Conservation (phyloP, 2,329 filamentous ascomycete species). For the Colletotrichum lindemuthianum region DNA sequence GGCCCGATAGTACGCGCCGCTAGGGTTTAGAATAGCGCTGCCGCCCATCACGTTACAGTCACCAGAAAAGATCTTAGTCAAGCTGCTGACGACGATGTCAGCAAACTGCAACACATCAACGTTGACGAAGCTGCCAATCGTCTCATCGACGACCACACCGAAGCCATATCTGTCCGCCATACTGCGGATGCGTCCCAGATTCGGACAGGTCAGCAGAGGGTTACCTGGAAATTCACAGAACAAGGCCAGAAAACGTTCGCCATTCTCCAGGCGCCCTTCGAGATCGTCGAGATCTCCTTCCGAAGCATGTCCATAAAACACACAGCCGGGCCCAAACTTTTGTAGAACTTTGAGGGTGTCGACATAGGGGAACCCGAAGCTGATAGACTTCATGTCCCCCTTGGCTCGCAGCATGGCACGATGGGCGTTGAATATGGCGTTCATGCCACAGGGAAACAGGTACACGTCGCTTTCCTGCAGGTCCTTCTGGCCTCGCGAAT, state of each 20-base stretch:
- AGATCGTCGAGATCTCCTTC: constrained; percentile 84
- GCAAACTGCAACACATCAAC: constrained; percentile 90
- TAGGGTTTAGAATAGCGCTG: constrained; percentile 71
- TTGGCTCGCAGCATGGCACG: constrained; percentile 74
- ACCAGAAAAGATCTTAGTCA: constrained; percentile 97
- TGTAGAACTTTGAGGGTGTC: constrained; percentile 95
- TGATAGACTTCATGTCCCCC: constrained; percentile 78
- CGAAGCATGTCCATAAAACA: constrained; percentile 88
- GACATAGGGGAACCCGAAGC: constrained; percentile 97
- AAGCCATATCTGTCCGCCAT: constrained; percentile 89
- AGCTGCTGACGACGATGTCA: constrained; percentile 91
- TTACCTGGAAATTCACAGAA: constrained; percentile 98
- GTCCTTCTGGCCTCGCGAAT: constrained; percentile 66
- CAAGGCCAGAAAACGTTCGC: constrained; percentile 82
- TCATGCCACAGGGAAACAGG: constrained; percentile 92
- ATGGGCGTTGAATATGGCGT: constrained; percentile 91
- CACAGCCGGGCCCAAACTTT: constrained; percentile 90
- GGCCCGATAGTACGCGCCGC: constrained; percentile 73
- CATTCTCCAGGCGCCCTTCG: constrained; percentile 73
- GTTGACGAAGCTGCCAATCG: constrained; percentile 95
- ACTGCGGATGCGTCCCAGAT: constrained; percentile 81
- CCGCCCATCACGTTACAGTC: constrained; percentile 99
- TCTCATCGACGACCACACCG: constrained; percentile 92
- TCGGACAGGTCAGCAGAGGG: constrained; percentile 84
- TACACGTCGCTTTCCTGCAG: constrained; percentile 90